Percentiles rank a stretch among this genome's conserved stretches.
phyloP scores from a whole-genome alignment of 208 protist genomes.

The Leishmania braziliensis region DNA sequence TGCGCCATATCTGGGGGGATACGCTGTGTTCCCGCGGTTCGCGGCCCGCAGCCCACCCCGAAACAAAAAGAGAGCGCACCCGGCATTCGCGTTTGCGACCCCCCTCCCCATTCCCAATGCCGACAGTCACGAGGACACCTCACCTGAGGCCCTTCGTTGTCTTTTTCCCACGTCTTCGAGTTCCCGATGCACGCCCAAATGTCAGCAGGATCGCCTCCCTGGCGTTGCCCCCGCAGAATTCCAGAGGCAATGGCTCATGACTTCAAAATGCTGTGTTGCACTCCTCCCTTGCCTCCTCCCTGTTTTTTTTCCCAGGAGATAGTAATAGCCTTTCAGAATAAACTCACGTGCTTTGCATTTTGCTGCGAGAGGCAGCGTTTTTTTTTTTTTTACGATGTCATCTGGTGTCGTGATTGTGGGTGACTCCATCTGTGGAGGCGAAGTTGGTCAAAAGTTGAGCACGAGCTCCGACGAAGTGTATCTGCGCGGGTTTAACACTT shows the following conservation, averaged over 20 bases:
- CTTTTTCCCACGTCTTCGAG: background rate
- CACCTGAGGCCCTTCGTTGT: background rate
- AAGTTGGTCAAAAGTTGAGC: constrained; percentile 34
- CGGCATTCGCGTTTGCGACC: background rate
- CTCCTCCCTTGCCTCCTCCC: background rate
- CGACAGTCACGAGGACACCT: background rate
- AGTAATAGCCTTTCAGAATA: background rate
- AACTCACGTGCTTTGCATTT: background rate
- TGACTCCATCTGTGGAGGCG: constrained; percentile 80
- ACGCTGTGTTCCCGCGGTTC: background rate
- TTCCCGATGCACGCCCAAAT: background rate
- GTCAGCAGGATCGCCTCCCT: background rate
- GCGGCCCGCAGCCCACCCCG: no score
- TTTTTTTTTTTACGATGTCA: constrained; percentile 11
- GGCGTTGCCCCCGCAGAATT: background rate
- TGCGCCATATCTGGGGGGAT: background rate
- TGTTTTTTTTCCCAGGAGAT: background rate
- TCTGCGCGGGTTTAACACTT: constrained; percentile 83
- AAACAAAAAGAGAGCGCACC: no score
- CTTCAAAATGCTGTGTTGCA: background rate
- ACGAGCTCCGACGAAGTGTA: constrained; percentile 53
- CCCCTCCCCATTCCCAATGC: background rate
- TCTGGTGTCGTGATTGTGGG: constrained; percentile 63
- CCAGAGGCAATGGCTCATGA: background rate
- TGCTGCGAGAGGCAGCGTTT: background rate